Evolutionary conservation across 2,329 filamentous ascomycete species (phyloP), one percentile per base, ranked within the genome.

Genomic region (Ceratocystis destructans): DNA sequence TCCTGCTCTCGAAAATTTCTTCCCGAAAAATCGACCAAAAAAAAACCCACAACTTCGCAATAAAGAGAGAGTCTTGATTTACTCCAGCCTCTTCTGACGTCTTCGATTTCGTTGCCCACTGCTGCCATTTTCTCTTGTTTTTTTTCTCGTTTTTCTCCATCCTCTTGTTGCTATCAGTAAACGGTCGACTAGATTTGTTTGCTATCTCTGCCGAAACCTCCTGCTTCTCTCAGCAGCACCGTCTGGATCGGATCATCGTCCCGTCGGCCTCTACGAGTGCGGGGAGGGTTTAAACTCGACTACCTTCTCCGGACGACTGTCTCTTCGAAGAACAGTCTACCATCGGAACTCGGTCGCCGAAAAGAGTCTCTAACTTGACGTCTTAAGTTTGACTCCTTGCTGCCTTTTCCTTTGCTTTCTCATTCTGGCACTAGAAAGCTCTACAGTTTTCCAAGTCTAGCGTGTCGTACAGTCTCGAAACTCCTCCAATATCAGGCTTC

Each of bases 1-100:
- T 68, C 41, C 48, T 50, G 59, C 59, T 64, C 44, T 61, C 62
- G 62, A 68, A 68, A 68, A 68, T 65, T 68, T 64, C 64, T 68
- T 63, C 64, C 28, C 61, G 63, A 68, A 61, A 46, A 68, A 61
- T 64, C 64, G 66, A 65, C 61, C 31, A 67, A 45, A 61, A 45
- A 61, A 62, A 45, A 63, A 57, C 63, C 66, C 63, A 62, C 61
- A 61, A 62, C 50, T 44, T 41, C 17, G 55, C 55, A 65, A 33
- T 48, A n/a, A 41, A 41, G 57, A 22, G 41, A 53, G 55, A 53
- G 55, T 44, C 44, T 45, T 65, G 55, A 57, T 48, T 53, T 65
- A 61, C 25, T 65, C 64, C 53, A 65, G 33, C 55, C 64, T 65
- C 61, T 53, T 61, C 50, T 65, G 55, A 65, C 41, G 64, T 48